Base-by-base conservation (phyloP, 2,329 filamentous ascomycete genomes). In the Aspergillus novofumigatus region DNA sequence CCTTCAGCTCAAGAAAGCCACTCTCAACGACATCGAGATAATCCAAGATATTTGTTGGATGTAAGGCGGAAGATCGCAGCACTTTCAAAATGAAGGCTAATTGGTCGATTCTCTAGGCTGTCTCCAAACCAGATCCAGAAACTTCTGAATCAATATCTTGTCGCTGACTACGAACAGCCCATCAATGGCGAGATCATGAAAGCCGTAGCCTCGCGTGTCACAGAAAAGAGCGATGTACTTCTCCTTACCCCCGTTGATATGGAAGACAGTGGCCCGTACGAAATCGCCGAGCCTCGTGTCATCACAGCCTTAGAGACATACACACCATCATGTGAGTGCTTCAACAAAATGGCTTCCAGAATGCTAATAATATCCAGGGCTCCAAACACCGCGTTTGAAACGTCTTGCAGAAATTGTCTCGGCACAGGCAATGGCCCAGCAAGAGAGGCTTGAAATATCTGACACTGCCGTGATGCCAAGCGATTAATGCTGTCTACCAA, bases 121-220 rank as follows among this genome's bases (percentile, higher is more conserved):
- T 97, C 93, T 1, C 94, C 94, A 53, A 97, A 97, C 77, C 94
- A 99, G 76, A 99, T 99, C 62, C 94, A 99, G 77, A 99, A 99
- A 80, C 85, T 99, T 35, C 83, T 99, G 64, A 99, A 99, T 78
- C 94, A 99, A 76, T 99, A 99, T 73, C 85, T 99, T 51, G 93
- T 99, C 56, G 94, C 94, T 59, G 94, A 99, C 77, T 99, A 99
- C 75, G 94, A 99, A 77, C 94, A 97, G 77, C 94, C 94, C 41
- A 99, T 99, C 77, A 97, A 99, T 69, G 94, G 93, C 72, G 94
- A 99, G 75, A 99, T 99, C 72, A 99, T 99, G 94, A 99, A 99
- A 80, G 94, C 94, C 7, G 95, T 99, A 53, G 94, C 95, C 7
- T 96, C 92, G 42, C 85, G 92, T 53, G 94, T 99, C 49, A 97